Base-by-base conservation (phyloP, 495 filamentous ascomycete genomes). In the Pseudevernia furfuracea region DNA sequence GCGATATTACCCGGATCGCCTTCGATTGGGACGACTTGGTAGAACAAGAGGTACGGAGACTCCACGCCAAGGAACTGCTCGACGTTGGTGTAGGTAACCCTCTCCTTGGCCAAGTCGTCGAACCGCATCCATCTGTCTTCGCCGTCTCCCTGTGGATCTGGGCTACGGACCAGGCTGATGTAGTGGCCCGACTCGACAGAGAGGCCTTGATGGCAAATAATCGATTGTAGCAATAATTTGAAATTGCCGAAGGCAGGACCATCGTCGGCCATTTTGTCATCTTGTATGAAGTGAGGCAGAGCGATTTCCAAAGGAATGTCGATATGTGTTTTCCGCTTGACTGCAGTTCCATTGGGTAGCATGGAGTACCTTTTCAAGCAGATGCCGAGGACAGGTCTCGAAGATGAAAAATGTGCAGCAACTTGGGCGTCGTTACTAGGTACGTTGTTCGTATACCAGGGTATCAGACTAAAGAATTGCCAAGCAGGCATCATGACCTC, bases 131-230 rank as follows among this genome's bases (percentile, higher is more conserved):
- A 98, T 67, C 84, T 80, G 25, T 86, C 76, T n/a, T 67, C 67
- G 48, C 84, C 80, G 43, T 84, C 79, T 43, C 82, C 79, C 12
- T 76, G 62, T 19, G 70, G 59, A 53, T 75, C 72, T 36, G 72
- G 70, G 61, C 69, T 82, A 17, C 92, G 84, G 60, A 91, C 85
- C 65, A 96, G 85, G 19, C 91, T 77, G 53, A 97, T 83, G 69
- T 98, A 98, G 69, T 98, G 94, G 0, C 94, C 94, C 3, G 89
- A 90, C 72, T 96, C 83, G n/a, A 96, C 81, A 0, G 91, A 92
- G 57, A 87, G 85, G 0, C 94, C 94, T 38, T 91, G 84, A 73
- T 98, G 94, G 70, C 94, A 97, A 32, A 98, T 85, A 30, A 94
- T 83, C 4, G 91, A 91, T 70, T 96, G 92, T 36, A 98, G 79